A percentile compares a stretch with the other conserved stretches of the same genome.
These are phyloP conservation scores for Ceriops zippeliana DNA, from an alignment of 345 rosid genomes.

Conservation along the genomic window DNA sequence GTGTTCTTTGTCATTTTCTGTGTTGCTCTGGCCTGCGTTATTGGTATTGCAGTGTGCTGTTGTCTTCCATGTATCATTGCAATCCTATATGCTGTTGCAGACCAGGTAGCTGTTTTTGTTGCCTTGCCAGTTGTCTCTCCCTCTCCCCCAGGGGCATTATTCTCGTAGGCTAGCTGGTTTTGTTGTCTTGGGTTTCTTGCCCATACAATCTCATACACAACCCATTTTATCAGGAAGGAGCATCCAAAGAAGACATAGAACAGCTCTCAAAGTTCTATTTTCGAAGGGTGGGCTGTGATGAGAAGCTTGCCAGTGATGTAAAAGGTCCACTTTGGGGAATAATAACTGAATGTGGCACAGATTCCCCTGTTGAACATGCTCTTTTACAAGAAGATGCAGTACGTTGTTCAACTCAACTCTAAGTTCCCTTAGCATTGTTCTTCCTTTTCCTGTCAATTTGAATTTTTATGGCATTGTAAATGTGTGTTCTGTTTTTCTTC, in stretches of 20 bases:
- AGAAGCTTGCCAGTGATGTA: conserved; percentile 41
- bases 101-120: conserved; percentile 53
- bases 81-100: conserved; percentile 87
- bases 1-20: conserved; percentile 96
- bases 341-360: conserved; percentile 81
- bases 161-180: no score
- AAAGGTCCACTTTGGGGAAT: conserved; percentile 62
- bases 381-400: conserved; percentile 84
- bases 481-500: neutral
- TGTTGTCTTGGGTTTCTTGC: neutral
- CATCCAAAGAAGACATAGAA: conserved; percentile 86
- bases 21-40: conserved; percentile 89
- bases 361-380: conserved; percentile 56
- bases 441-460: neutral
- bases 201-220: conserved; percentile 7
- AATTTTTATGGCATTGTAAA: neutral
- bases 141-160: no score
- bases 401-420: conserved; percentile 20
- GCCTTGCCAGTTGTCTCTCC: neutral
- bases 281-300: conserved; percentile 37
- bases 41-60: conserved; percentile 97
- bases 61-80: conserved; percentile 98
- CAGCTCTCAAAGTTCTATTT: conserved; percentile 75
- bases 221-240: conserved; percentile 70
- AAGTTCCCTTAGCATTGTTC: neutral